These are phyloP conservation scores for Ganoderma resinaceum DNA, from an alignment of 1,284 basidiomycete species.

Conservation along the genomic window DNA sequence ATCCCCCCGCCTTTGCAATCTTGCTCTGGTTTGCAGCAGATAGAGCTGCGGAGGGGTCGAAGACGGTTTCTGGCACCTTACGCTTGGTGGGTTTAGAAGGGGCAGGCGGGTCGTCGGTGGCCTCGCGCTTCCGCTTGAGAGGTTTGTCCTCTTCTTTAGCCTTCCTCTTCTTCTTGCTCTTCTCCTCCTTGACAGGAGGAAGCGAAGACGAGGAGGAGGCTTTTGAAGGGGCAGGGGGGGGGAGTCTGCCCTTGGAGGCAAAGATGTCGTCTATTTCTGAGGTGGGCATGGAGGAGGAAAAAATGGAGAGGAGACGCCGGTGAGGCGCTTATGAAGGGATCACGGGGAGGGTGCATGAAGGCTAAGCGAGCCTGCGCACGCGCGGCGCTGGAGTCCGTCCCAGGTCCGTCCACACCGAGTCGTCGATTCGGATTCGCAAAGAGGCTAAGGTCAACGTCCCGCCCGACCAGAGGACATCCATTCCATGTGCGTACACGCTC, in stretches of 20 bases:
- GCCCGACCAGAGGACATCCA: neutral
- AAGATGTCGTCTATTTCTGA: conserved; percentile 87
- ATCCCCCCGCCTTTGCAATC: conserved; percentile 30
- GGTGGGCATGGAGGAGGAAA: conserved; percentile 33
- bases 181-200: conserved; percentile 46
- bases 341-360: neutral
- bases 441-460: neutral
- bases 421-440: conserved; percentile 1
- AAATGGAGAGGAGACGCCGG: conserved; percentile 13
- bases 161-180: conserved; percentile 46
- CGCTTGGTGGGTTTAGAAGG: conserved; percentile 44
- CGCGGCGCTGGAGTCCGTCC: conserved; percentile 5
- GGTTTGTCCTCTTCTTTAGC: conserved; percentile 42
- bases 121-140: conserved; percentile 28
- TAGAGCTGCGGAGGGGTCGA: conserved; percentile 58
- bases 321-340: neutral
- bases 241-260: conserved; percentile 56
- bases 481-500: conserved; percentile 25
- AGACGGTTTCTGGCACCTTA: conserved; percentile 61
- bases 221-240: conserved; percentile 31
- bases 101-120: conserved; percentile 30
- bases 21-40: conserved; percentile 40
- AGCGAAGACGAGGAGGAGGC: conserved; percentile 34
- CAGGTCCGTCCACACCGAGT: neutral
- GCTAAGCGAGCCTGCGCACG: too few relatives aligned